A percentile compares a stretch with the other conserved stretches of the same genome.
Evolutionary conservation across 768 basidiomycete species (phyloP).

Genomic region (Fomitopsis serialis): DNA sequence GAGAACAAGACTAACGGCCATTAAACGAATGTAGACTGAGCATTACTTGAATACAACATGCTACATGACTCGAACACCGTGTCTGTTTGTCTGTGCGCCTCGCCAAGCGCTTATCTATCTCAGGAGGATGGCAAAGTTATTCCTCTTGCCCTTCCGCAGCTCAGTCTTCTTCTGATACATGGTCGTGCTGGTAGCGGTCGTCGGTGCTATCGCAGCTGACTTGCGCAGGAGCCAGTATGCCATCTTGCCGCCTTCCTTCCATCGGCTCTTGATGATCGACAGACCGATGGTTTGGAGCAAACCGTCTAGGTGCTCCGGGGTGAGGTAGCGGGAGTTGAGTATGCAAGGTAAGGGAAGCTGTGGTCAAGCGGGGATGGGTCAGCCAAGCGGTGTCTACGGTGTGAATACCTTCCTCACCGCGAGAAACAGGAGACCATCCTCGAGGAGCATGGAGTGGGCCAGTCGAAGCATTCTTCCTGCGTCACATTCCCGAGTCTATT

Average conservation of each 20-base stretch:
- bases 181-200: slow-evolving; percentile 7
- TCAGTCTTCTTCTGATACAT: slow-evolving; percentile 50
- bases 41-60: background rate
- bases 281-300: slow-evolving; percentile 69
- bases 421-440: slow-evolving; percentile 61
- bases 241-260: slow-evolving; percentile 76
- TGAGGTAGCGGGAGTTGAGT: slow-evolving; percentile 79
- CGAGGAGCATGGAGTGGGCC: slow-evolving; percentile 49
- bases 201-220: no score
- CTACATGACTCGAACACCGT: background rate
- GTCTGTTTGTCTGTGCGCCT: no score
- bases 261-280: slow-evolving; percentile 47
- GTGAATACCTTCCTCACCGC: slow-evolving; percentile 40
- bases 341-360: slow-evolving; percentile 86
- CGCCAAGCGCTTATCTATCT: slow-evolving; percentile 2
- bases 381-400: slow-evolving; percentile 2
- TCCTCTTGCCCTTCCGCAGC: slow-evolving; percentile 63
- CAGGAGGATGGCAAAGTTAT: slow-evolving; percentile 70
- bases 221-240: slow-evolving; percentile 82
- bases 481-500: no score
- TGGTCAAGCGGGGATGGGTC: background rate
- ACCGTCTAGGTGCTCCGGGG: slow-evolving; percentile 46
- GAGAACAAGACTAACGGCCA: background rate
- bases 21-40: background rate
- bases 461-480: slow-evolving; percentile 68